phyloP scores from a whole-genome alignment of 208 protist genomes.

The Leishmania arabica region DNA sequence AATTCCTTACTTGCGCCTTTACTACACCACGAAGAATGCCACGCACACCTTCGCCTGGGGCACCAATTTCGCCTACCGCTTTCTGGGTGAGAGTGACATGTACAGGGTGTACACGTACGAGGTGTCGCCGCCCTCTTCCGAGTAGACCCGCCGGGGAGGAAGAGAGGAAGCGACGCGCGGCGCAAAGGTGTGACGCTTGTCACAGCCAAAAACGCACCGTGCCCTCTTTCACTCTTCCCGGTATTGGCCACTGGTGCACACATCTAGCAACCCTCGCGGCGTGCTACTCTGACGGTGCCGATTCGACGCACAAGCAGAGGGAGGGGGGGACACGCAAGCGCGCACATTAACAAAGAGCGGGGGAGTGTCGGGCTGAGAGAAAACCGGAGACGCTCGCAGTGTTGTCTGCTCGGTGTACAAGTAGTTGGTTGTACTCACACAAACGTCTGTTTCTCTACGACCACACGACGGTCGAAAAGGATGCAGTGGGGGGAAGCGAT shows the following conservation, averaged over 20 bases:
- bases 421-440: not conserved
- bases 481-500: not conserved
- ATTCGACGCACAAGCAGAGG: not conserved
- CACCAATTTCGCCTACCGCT: conserved; percentile 37
- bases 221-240: not conserved
- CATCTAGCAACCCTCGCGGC: not conserved
- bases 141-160: not conserved
- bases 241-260: not conserved
- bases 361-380: not conserved
- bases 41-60: conserved; percentile 64
- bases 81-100: conserved; percentile 79
- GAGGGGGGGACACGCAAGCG: not conserved
- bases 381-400: not conserved
- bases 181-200: not conserved
- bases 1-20: conserved; percentile 68
- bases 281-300: too few species aligned
- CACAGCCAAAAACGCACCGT: not conserved
- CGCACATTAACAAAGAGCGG: not conserved
- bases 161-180: not conserved
- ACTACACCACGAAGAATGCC: conserved; percentile 60
- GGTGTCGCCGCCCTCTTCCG: conserved; percentile 21
- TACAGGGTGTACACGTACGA: conserved; percentile 79
- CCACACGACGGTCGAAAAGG: not conserved
- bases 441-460: not conserved
- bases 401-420: not conserved